These are phyloP conservation scores for Cicer yamashitae DNA, from an alignment of 306 rosid genomes.

Conservation along the genomic window DNA sequence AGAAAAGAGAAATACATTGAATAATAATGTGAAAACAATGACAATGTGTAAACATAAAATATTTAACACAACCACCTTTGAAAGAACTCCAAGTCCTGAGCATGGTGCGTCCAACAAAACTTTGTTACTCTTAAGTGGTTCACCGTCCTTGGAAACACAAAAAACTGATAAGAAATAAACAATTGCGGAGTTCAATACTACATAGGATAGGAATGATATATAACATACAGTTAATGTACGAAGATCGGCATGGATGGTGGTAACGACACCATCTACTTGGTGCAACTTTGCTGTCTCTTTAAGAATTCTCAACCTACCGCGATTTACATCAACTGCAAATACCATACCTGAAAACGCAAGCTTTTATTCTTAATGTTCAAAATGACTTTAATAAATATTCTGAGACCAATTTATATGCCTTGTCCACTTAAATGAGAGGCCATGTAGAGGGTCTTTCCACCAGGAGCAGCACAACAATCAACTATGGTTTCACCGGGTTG, in stretches of 20 bases:
- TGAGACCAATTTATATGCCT: slow-evolving; percentile 58
- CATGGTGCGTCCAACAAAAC: slow-evolving; percentile 92
- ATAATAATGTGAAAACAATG: slow-evolving; percentile 2
- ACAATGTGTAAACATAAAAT: slow-evolving; percentile 2
- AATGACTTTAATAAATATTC: neutral
- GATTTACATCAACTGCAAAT: slow-evolving; percentile 72
- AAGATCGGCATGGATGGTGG: slow-evolving; percentile 70
- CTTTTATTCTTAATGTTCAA: slow-evolving; percentile 14
- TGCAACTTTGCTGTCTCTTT: slow-evolving; percentile 84
- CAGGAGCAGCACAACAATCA: slow-evolving; percentile 97
- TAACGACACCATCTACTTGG: slow-evolving; percentile 71
- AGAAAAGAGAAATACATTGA: slow-evolving; percentile 24
- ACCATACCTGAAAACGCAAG: slow-evolving; percentile 66
- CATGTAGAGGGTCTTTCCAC: slow-evolving; percentile 87
- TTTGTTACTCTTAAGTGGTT: slow-evolving; percentile 61
- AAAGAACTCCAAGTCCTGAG: slow-evolving; percentile 91
- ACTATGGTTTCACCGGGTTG: slow-evolving; percentile 74
- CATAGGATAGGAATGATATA: neutral
- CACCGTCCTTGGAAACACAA: slow-evolving; percentile 56
- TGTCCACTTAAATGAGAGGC: slow-evolving; percentile 78
- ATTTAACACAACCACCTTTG: slow-evolving; percentile 63
- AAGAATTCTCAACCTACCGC: slow-evolving; percentile 83
- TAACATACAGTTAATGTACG: slow-evolving; percentile 64
- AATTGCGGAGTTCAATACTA: slow-evolving; percentile 20
- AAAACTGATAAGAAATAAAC: slow-evolving; percentile 39